phyloP scores from a whole-genome alignment of 2,329 filamentous ascomycete species.

The Trichophyton equinum region DNA sequence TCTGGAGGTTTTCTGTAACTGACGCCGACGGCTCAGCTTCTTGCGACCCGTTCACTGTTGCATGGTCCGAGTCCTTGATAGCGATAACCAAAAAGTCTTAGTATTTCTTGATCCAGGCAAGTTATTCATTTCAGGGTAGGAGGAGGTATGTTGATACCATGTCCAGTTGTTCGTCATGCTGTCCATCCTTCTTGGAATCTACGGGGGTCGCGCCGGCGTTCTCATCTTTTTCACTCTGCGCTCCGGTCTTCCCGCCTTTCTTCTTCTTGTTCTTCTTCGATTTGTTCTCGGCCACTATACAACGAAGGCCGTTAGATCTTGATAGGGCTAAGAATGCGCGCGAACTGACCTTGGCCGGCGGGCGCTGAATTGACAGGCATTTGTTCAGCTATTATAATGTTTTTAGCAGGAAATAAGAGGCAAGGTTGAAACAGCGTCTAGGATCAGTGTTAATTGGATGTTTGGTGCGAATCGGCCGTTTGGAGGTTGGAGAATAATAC shows the following conservation, averaged over 20 bases:
- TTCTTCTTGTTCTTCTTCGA: constrained; percentile 49
- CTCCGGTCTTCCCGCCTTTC: constrained; percentile 26
- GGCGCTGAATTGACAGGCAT: constrained; percentile 13
- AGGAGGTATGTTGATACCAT: neutral
- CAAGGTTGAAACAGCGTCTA: neutral
- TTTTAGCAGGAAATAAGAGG: neutral
- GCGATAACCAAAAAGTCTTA: neutral
- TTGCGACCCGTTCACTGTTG: neutral
- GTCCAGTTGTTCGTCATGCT: neutral
- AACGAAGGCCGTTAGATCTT: neutral
- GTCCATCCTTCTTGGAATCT: neutral
- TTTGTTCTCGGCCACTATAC: constrained; percentile 30
- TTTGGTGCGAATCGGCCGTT: neutral
- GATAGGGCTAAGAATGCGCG: constrained; percentile 2
- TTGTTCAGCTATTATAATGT: neutral
- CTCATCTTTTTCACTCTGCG: neutral
- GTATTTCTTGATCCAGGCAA: neutral
- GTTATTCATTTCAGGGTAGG: neutral
- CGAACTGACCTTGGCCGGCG: constrained; percentile 17
- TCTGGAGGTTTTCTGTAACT: neutral
- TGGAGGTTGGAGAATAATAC: neutral
- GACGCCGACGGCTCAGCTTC: neutral
- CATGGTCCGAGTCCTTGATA: neutral
- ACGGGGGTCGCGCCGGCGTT: neutral
- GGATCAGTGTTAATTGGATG: neutral